A percentile compares a stretch with the other conserved stretches of the same genome.
Conservation (phyloP, 2,329 filamentous ascomycete genomes). For the Akanthomyces dipterigenus region DNA sequence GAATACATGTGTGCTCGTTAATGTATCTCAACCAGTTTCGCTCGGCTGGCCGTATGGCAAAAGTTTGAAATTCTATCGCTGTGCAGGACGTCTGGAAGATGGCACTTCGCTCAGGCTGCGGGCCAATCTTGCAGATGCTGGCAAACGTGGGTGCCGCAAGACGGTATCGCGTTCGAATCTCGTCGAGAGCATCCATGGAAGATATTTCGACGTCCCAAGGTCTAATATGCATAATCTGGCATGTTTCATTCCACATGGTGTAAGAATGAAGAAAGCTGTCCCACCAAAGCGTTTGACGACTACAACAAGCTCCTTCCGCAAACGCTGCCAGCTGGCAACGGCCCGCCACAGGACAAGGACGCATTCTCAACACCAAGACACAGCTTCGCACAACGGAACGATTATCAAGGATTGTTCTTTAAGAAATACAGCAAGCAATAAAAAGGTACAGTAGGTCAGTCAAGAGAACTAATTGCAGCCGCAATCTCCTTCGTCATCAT, state of each 20-base stretch:
- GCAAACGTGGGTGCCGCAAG: conserved; percentile 27
- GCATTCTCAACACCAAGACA: no score
- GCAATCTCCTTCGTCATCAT: conserved; percentile 8
- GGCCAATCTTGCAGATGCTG: conserved; percentile 21
- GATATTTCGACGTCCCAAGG: not conserved
- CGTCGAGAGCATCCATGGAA: conserved; percentile 13
- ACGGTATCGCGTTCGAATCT: conserved; percentile 29
- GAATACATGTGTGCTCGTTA: conserved; percentile 32
- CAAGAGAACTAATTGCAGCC: conserved; percentile 6
- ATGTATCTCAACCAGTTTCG: conserved; percentile 30
- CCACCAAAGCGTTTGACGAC: not conserved
- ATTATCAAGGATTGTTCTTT: not conserved
- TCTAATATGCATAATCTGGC: not conserved
- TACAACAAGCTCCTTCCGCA: not conserved
- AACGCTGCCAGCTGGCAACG: conserved; percentile 2
- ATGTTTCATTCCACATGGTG: not conserved
- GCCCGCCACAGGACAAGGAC: not conserved
- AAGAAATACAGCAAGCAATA: not conserved
- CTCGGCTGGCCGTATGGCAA: conserved; percentile 29
- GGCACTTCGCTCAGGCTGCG: conserved; percentile 22
- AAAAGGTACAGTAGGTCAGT: not conserved
- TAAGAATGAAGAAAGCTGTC: not conserved
- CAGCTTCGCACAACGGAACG: not conserved
- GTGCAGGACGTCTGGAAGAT: conserved; percentile 32
- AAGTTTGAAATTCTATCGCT: conserved; percentile 32